Evolutionary conservation across 2,329 filamentous ascomycete species (phyloP), one percentile per base, ranked within the genome.

Genomic region (Neopestalotiopsis sp.): DNA sequence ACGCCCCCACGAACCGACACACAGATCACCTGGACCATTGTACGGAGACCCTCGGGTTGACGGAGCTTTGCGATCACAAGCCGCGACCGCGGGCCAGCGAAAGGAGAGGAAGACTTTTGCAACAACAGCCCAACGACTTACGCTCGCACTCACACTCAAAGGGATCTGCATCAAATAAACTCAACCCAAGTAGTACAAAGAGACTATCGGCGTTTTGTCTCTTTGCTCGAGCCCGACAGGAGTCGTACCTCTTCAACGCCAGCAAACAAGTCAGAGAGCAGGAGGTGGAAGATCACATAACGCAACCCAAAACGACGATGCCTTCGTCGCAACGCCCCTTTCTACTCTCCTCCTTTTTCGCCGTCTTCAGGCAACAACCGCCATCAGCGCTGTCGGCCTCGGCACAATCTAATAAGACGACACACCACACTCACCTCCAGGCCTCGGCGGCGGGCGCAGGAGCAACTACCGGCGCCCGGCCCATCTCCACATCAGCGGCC

Each of bases 341-440:
- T 72, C 78, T 78, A 71, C 74, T 79, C 34, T 78, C 76, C 30
- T 78, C 77, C 67, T 74, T 79, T 69, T 68, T 79, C n/a, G 76
- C 77, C 72, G 77, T 77, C 68, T 78, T 78, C 68, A 74, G 77
- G 12, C 76, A 72, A 68, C 76, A 77, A 45, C 52, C 74, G 6
- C 66, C 70, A 45, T 70, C 75, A 49, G 70, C 76, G 1, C 72
- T 78, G 1, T 72, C 75, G 34, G 75, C 76, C 42, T 69, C 77
- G 2, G 69, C 76, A 6, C 77, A 78, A 64, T 69, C 76, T 1
- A 77, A 76, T 67, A 79, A 79, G 57, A 56, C 66, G n/a, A 72
- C 74, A 34, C 71, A 73, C 58, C 52, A 71, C 10, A 7, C 34
- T 10, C 66, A 69, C 58, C 59, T 67, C 61, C 63, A 62, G 68